Base-by-base conservation (phyloP, 2,329 filamentous ascomycete genomes). In the Claviceps purpurea region DNA sequence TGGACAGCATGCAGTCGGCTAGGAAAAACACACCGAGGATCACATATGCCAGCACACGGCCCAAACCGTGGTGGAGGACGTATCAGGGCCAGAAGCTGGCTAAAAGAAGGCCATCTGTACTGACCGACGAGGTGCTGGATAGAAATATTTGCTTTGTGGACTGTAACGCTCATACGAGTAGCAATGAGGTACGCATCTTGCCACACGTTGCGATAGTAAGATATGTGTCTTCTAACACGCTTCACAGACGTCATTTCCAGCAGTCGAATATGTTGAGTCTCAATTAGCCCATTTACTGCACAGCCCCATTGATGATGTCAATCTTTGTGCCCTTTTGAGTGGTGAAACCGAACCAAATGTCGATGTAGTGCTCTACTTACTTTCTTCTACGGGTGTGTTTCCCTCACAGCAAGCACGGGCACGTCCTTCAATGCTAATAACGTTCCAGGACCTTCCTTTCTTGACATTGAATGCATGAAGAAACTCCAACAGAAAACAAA, bases 81-180 rank as follows among this genome's bases (percentile, higher is more conserved):
- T 85, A 93, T 61, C 67, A 88, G 48, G 84, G 90, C 52, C 81
- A 85, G 55, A 53, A 43, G 24, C 54, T 70, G 74, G 49, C 68
- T 78, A 56, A 78, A 47, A 76, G 82, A 61, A 77, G 85, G 60
- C 87, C 83, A 63, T 91, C 86, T 5, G 63, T 61, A 5, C 49
- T 55, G 50, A 82, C 82, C 7, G 89, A 93, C 56, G 78, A 81
- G 22, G 78, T 96, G 41, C 71, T 97, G 46, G 91, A 97, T 63
- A 80, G 91, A 34, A 98, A 98, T 62, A 70, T 98, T 5, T 95
- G 89, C 66, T 96, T 98, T 63, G 82, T 96, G 53, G 91, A 97
- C 68, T 91, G 87, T 2, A 81, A 85, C 11, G 82, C 83, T 13
- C 81, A 79, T 65, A 70, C 73, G 42, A 70, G 64, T 57, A 74